Percentiles rank a stretch among this genome's conserved stretches.
These are phyloP conservation scores for Selaginella moellendorffii DNA, from an alignment of 75 land plant species.

Conservation along the genomic window DNA sequence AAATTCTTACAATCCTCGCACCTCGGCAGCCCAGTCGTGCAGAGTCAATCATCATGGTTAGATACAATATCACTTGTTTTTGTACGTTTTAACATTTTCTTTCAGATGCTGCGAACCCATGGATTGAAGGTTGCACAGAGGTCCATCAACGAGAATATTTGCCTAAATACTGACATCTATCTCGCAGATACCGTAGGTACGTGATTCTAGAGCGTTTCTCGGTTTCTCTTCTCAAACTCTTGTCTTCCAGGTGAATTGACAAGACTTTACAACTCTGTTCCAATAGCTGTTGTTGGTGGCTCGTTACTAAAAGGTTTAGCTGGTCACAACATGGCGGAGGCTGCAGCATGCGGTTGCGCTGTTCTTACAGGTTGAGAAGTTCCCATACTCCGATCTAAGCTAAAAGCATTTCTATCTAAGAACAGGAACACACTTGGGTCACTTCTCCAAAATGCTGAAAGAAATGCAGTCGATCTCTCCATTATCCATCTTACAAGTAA, in stretches of 20 bases:
- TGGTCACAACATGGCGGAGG: constrained; percentile 90
- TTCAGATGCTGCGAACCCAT: constrained; percentile 38
- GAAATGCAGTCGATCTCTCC: constrained; percentile 44
- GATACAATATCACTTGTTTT: too few species aligned
- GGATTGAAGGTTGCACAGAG: constrained; percentile 52
- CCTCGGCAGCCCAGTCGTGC: constrained; percentile 76
- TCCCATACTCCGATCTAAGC: too few species aligned
- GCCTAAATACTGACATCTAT: constrained; percentile 42
- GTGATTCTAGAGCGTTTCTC: background rate
- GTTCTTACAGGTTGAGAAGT: constrained; percentile 57
- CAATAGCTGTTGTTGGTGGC: constrained; percentile 88
- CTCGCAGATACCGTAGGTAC: constrained; percentile 80
- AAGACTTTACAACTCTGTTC: constrained; percentile 37
- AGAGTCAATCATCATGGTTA: constrained; percentile 24
- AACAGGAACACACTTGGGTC: constrained; percentile 83
- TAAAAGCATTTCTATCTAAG: too few species aligned
- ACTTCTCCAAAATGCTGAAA: constrained; percentile 62
- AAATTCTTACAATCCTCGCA: constrained; percentile 54
- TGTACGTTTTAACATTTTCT: too few species aligned
- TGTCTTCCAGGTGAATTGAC: constrained; percentile 65
- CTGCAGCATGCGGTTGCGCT: constrained; percentile 94
- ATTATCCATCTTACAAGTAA: constrained; percentile 66
- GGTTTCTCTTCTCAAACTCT: background rate
- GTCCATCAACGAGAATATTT: constrained; percentile 37
- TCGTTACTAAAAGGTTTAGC: constrained; percentile 63